Evolutionary conservation across 805 yeast genomes (phyloP).

Genomic region (Wickerhamomyces tratensis): DNA sequence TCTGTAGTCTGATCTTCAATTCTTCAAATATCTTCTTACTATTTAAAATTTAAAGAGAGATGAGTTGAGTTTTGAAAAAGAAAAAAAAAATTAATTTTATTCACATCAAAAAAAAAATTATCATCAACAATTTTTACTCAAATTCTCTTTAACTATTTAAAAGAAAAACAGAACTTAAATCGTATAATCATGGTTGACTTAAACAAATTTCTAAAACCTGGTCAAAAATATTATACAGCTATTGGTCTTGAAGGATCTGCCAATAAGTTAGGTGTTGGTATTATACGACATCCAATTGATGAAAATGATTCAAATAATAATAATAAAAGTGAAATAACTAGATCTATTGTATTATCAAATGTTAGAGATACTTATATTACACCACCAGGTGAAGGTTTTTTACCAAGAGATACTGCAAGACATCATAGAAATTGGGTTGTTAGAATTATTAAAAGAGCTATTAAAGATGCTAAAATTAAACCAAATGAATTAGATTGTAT

Average conservation of each 20-base stretch:
- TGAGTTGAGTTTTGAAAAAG: too few relatives aligned
- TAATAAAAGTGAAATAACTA: slow-evolving; percentile 32
- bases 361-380: slow-evolving; percentile 91
- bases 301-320: too few relatives aligned
- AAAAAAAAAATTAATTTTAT: too few relatives aligned
- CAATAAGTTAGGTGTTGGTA: slow-evolving; percentile 90
- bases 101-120: too few relatives aligned
- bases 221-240: slow-evolving; percentile 49
- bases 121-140: too few relatives aligned
- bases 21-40: too few relatives aligned
- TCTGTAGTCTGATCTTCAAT: too few relatives aligned
- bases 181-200: slow-evolving; percentile 29
- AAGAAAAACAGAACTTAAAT: background rate
- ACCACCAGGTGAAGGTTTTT: slow-evolving; percentile 97
- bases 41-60: too few relatives aligned
- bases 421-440: slow-evolving; percentile 96
- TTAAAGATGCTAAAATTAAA: slow-evolving; percentile 47
- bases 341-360: slow-evolving; percentile 76
- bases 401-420: slow-evolving; percentile 94
- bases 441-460: slow-evolving; percentile 56
- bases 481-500: slow-evolving; percentile 58
- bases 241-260: slow-evolving; percentile 97
- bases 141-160: too few relatives aligned
- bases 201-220: slow-evolving; percentile 33
- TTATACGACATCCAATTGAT: slow-evolving; percentile 60